Percentiles rank a stretch among this genome's conserved stretches.
Conservation (phyloP, 129 eudicot species). For the Flaveria sonorensis region DNA sequence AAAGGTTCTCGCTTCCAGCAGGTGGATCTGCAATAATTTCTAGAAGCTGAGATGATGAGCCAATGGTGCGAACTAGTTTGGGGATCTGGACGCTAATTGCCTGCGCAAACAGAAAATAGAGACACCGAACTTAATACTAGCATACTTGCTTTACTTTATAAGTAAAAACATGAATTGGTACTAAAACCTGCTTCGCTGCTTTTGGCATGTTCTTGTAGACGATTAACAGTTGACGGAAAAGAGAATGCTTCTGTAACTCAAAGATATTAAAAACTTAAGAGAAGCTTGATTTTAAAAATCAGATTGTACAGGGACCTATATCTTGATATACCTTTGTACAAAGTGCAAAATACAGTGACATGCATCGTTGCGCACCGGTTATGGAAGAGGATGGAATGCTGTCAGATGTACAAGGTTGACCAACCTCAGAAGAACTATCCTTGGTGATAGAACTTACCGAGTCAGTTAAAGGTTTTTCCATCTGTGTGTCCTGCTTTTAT, state of each 20-base stretch:
- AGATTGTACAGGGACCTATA: background rate
- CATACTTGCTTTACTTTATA: background rate
- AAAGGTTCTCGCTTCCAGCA: constrained; percentile 73
- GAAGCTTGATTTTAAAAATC: background rate
- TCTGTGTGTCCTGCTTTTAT: constrained; percentile 48
- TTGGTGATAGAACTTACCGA: constrained; percentile 36
- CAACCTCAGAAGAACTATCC: constrained; percentile 47
- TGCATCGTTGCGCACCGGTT: constrained; percentile 76
- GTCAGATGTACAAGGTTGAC: constrained; percentile 47
- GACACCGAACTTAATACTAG: constrained; percentile 5
- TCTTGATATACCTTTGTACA: constrained; percentile 81
- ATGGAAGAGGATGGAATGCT: constrained; percentile 49
- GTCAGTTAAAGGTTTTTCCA: constrained; percentile 48
- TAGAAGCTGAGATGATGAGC: constrained; percentile 80
- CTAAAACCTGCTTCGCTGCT: constrained; percentile 78
- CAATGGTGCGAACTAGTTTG: constrained; percentile 91
- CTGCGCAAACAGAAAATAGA: constrained; percentile 47
- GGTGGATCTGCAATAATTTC: constrained; percentile 93
- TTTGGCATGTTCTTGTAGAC: constrained; percentile 61
- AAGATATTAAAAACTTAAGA: background rate
- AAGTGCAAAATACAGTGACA: constrained; percentile 94
- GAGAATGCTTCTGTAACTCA: constrained; percentile 84
- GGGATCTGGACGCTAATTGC: constrained; percentile 84
- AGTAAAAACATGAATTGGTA: background rate
- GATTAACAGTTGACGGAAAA: constrained; percentile 74